Evolutionary conservation across 108 stramenopile genomes (phyloP).

Genomic region (Cyclotella cryptica): DNA sequence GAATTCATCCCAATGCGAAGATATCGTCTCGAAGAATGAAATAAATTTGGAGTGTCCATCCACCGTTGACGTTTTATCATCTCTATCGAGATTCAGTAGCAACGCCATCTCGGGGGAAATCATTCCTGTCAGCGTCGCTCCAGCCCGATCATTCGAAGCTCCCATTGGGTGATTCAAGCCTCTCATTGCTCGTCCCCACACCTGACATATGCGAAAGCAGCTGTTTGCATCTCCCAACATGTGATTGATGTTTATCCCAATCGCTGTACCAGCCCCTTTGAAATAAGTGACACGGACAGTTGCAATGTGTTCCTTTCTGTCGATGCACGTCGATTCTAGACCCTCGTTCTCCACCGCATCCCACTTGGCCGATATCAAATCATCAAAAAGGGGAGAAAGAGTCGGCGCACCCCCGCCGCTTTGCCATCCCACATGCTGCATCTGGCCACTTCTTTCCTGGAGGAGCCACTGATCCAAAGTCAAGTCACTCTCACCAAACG

Average conservation of each 20-base stretch:
- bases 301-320: neutral
- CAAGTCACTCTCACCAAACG: slow-evolving; percentile 23
- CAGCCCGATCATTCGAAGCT: slow-evolving; percentile 32
- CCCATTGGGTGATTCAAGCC: slow-evolving; percentile 19
- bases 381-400: slow-evolving; percentile 37
- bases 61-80: neutral
- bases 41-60: neutral
- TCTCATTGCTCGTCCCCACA: slow-evolving; percentile 42
- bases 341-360: neutral
- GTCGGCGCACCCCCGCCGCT: slow-evolving; percentile 29
- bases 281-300: slow-evolving; percentile 35
- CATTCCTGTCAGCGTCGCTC: slow-evolving; percentile 45
- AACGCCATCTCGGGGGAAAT: slow-evolving; percentile 26
- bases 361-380: slow-evolving; percentile 13
- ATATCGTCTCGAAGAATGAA: neutral
- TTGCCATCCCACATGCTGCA: slow-evolving; percentile 30
- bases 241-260: slow-evolving; percentile 34
- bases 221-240: slow-evolving; percentile 28
- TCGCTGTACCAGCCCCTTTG: slow-evolving; percentile 29
- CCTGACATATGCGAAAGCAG: slow-evolving; percentile 26
- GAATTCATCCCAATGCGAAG: neutral
- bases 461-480: slow-evolving; percentile 26
- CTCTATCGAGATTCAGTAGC: slow-evolving; percentile 12
- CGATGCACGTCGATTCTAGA: neutral
- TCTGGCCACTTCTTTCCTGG: slow-evolving; percentile 2